Base-by-base conservation (phyloP, 139 green algal species). In the Tetradesmus obliquus region DNA sequence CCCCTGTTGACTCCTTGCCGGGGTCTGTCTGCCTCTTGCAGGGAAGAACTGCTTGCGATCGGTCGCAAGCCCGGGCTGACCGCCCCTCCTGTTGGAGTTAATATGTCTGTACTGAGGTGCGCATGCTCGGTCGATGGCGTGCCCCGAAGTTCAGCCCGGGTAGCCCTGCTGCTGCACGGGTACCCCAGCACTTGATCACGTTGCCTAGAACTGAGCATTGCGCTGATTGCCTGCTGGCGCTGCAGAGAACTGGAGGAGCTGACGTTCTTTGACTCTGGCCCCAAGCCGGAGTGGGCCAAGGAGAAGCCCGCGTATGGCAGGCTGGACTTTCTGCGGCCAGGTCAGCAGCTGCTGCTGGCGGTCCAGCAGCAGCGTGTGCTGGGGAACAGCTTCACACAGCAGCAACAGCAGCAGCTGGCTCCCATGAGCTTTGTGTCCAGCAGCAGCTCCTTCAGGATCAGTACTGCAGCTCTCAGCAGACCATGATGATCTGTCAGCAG, bases 221-320 rank as follows among this genome's bases (percentile, higher is more conserved):
- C 32, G 79, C 79, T 55, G 79, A 84, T 20, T n/a, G 3, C 32
- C 9, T 86, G 54, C 3, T 72, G 58, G 1, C 87, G 53, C 15
- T 74, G 66, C 89, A 92, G 89, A 81, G 89, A 92, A 53, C 32
- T 92, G 66, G 89, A 92, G 45, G 89, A 92, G 82, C 89, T 92
- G 20, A 92, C 89, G 0, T 92, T 92, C 82, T 92, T 85, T 84
- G 89, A 92, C 58, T 82, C 89, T 51, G 89, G 89, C 1, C 82
- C 82, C 53, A 92, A 92, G 89, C 89, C 89, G 22, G 89, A 92
- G 3, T 92, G 89, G 89, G 20, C 12, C 89, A 92, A 92, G 66
- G 89, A 92, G 51, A 89, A 82, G 69, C 71, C 60, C 17, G 79
- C 54, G 3, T 88, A 58, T 84, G 82, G 66, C 51, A 69, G 89